A percentile compares a stretch with the other conserved stretches of the same genome.
Evolutionary conservation across 116 monocot species (phyloP).

Genomic region (Papilionanthe hybrid): DNA sequence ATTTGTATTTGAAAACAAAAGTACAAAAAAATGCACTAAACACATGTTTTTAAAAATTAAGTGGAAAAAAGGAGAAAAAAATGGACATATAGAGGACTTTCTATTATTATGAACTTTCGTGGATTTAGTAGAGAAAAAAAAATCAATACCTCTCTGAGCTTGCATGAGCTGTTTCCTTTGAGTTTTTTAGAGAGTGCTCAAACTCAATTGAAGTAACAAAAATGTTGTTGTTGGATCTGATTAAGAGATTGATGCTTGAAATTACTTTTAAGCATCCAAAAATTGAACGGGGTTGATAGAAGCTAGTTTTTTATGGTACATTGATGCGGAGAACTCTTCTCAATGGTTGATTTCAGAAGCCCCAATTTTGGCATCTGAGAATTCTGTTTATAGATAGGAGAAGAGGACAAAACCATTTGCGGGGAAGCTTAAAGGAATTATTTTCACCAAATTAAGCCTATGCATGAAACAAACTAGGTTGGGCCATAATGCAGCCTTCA

Average conservation of each 20-base stretch:
- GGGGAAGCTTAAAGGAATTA: too few species aligned
- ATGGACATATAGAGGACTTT: neutral
- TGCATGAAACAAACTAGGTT: neutral
- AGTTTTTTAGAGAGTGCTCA: neutral
- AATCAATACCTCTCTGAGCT: neutral
- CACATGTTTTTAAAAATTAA: too few species aligned
- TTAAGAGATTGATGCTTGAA: neutral
- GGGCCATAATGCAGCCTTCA: neutral
- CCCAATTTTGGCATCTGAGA: neutral
- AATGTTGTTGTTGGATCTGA: neutral
- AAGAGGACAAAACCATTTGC: neutral
- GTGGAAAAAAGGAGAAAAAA: too few species aligned
- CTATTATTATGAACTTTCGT: neutral
- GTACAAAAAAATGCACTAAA: too few species aligned
- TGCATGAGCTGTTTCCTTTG: neutral
- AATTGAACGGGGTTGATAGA: neutral
- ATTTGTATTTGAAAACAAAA: too few species aligned
- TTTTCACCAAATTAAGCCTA: neutral
- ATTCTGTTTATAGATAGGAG: neutral
- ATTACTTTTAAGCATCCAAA: neutral
- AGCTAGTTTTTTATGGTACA: neutral
- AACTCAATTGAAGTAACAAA: neutral
- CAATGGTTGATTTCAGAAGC: neutral
- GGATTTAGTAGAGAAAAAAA: neutral
- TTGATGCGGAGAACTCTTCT: neutral